Evolutionary conservation across 1,284 basidiomycete species (phyloP), one percentile per base, ranked within the genome.

Genomic region (Trametes polyzona): DNA sequence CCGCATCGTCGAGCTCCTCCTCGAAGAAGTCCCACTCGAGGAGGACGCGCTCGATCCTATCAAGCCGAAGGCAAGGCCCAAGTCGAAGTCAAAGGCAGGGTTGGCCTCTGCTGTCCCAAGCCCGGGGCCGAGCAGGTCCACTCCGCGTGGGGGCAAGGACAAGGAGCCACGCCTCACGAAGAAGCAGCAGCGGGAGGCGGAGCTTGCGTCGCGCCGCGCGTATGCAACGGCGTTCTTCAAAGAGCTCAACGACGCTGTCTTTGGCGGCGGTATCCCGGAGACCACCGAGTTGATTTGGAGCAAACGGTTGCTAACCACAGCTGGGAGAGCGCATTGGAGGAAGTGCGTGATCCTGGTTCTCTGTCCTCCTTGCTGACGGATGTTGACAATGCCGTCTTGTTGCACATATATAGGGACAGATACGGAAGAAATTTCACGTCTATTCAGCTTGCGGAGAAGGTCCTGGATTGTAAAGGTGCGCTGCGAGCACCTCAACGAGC

Each of bases 391-490:
- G n/a, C n/a, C n/a, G n/a, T n/a, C n/a, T n/a, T n/a, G n/a, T n/a
- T n/a, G n/a, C n/a, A n/a, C n/a, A n/a, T n/a, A 26, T 40, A 23
- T 55, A 87, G 85, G 52, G 78, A 79, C 32, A 74, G 76, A 47
- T 77, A 85, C 26, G 82, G 83, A 11, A 70, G 74, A 19, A 74
- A 83, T 55, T 80, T 72, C 7, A 79, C 78, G 2, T 79, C 81
- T 62, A 92, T 95, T 52, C 87, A 94, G 65, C 75, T 95, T 12
- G 86, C 90, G 5, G 80, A 81, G 48, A 94, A 94, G 69, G 86
- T 95, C 32, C 71, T 93, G 50, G 90, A 92, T 65, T 83, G 78
- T 48, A 83, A 88, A 61, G 89, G 90, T 88, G 55, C 50, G 72
- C n/a, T 47, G 9, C 10, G 4, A 6, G 17, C 39, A 14, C n/a